These are phyloP conservation scores for Cryptomeria japonica DNA, from an alignment of 75 land plant species.

Conservation along the genomic window DNA sequence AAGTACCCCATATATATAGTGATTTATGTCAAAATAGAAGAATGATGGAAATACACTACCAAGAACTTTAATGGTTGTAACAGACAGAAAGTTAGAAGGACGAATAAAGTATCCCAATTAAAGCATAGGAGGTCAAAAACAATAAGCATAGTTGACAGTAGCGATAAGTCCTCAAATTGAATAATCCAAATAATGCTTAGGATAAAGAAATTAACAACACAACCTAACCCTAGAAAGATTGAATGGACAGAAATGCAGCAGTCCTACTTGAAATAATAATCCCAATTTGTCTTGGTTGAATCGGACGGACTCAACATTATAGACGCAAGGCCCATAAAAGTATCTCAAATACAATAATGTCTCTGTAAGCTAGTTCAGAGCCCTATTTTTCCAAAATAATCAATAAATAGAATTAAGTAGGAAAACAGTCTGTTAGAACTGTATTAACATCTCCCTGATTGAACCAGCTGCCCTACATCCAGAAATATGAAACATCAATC, in stretches of 20 bases:
- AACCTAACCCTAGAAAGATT: not conserved
- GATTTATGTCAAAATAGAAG: not conserved
- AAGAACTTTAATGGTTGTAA: not conserved
- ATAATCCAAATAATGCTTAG: not conserved
- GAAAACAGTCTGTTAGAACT: not conserved
- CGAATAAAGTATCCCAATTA: not conserved
- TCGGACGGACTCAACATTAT: not conserved
- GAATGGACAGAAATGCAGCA: not conserved
- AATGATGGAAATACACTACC: not conserved
- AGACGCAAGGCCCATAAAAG: not conserved
- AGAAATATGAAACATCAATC: not conserved
- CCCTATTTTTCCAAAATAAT: not conserved
- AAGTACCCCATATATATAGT: too few relatives aligned
- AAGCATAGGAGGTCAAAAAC: not conserved
- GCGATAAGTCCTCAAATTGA: not conserved
- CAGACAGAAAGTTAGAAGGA: not conserved
- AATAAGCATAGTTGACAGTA: not conserved
- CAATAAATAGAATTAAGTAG: not conserved
- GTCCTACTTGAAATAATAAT: not conserved
- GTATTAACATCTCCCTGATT: not conserved
- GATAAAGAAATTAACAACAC: not conserved
- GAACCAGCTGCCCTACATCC: not conserved
- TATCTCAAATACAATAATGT: not conserved
- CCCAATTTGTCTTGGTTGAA: not conserved
- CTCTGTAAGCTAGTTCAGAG: not conserved